Conservation (phyloP, 306 rosid species). For the Ormosia semicastrata region DNA sequence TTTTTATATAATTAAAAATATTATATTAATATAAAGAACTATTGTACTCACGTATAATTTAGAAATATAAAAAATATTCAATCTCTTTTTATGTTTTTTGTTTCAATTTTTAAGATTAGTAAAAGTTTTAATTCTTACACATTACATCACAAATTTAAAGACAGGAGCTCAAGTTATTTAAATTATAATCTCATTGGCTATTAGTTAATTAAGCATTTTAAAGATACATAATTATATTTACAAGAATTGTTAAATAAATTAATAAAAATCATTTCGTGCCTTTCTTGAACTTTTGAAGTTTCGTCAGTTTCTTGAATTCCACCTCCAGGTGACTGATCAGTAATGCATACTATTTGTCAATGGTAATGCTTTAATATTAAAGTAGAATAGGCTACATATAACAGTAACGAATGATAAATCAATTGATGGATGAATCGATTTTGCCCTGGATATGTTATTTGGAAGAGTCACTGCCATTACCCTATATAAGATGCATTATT, state of each 20-base stretch:
- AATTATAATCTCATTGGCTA: background rate
- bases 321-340: background rate
- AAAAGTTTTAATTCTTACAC: background rate
- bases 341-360: background rate
- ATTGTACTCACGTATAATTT: no score
- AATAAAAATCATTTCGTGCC: background rate
- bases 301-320: background rate
- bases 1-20: no score
- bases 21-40: no score
- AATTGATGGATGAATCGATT: background rate
- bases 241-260: background rate
- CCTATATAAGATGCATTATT: slow-evolving; percentile 18
- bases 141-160: background rate
- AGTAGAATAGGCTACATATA: background rate
- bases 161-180: background rate
- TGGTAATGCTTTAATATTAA: slow-evolving; percentile 4
- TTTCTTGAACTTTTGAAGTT: background rate
- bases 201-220: background rate
- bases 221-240: background rate
- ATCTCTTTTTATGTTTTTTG: no score
- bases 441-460: background rate
- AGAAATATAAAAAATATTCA: no score
- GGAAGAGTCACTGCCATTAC: slow-evolving; percentile 18
- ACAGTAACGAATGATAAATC: background rate
- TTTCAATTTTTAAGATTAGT: background rate